Conservation (phyloP, 345 rosid genomes). For the Erucastrum elatum region DNA sequence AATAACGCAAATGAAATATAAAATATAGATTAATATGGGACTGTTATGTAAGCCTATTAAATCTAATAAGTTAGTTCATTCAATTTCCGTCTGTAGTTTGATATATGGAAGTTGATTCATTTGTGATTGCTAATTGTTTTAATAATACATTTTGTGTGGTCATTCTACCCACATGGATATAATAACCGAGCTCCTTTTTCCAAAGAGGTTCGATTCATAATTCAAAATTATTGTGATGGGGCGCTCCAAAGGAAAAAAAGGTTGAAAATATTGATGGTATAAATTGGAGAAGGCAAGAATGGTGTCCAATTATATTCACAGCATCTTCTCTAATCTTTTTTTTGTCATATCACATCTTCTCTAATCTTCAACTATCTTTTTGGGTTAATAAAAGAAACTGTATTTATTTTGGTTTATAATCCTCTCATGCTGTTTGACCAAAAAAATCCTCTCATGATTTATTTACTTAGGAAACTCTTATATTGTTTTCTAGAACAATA, state of each 20-base stretch:
- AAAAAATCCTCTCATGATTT: slow-evolving; percentile 17
- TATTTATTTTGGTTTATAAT: slow-evolving; percentile 3
- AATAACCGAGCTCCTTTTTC: background rate
- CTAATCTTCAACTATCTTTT: slow-evolving; percentile 15
- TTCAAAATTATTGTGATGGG: slow-evolving; percentile 6
- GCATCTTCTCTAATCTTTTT: background rate
- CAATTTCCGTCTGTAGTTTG: background rate
- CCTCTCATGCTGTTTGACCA: background rate
- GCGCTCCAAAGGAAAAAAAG: slow-evolving; percentile 11
- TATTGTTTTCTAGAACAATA: background rate
- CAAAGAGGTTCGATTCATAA: slow-evolving; percentile 7
- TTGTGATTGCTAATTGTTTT: background rate
- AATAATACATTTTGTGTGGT: background rate
- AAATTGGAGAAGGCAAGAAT: slow-evolving; percentile 20
- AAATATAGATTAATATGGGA: too few species aligned
- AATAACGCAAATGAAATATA: too few species aligned
- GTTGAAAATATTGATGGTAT: slow-evolving; percentile 2
- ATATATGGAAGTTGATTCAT: background rate
- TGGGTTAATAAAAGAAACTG: too few species aligned
- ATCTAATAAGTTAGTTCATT: background rate
- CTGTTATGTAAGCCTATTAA: too few species aligned
- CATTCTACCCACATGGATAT: slow-evolving; percentile 10
- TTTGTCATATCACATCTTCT: background rate
- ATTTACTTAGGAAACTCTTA: background rate
- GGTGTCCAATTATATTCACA: slow-evolving; percentile 27